Evolutionary conservation across 768 basidiomycete species (phyloP).

Genomic region (Agaricus sinodeliciosus): DNA sequence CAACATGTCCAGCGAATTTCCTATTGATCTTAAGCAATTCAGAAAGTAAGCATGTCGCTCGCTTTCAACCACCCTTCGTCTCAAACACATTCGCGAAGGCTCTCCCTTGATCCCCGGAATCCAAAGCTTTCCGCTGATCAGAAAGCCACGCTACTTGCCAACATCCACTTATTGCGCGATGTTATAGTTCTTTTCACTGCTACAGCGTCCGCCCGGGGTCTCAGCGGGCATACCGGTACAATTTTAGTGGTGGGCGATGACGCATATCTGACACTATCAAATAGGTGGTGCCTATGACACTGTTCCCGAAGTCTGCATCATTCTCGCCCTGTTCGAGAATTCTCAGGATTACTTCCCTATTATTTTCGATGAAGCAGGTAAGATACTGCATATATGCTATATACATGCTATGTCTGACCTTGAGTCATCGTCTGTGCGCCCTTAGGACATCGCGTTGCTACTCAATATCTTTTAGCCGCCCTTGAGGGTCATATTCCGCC

Average conservation of each 20-base stretch:
- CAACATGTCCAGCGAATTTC: slow-evolving; percentile 42
- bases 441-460: slow-evolving; percentile 82
- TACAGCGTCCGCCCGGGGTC: slow-evolving; percentile 78
- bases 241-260: background rate
- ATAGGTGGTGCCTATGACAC: slow-evolving; percentile 66
- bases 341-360: slow-evolving; percentile 60
- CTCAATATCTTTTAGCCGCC: slow-evolving; percentile 79
- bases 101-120: slow-evolving; percentile 67
- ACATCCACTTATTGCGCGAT: slow-evolving; percentile 81
- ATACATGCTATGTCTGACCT: background rate
- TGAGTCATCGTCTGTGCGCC: background rate
- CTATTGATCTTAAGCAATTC: slow-evolving; percentile 72
- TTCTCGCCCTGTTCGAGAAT: slow-evolving; percentile 66
- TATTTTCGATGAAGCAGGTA: slow-evolving; percentile 79
- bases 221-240: slow-evolving; percentile 79
- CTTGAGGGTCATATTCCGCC: slow-evolving; percentile 65
- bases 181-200: slow-evolving; percentile 83
- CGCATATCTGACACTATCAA: background rate
- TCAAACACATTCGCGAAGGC: slow-evolving; percentile 29
- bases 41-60: slow-evolving; percentile 46
- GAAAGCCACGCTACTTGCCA: slow-evolving; percentile 48
- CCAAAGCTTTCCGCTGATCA: slow-evolving; percentile 59
- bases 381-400: slow-evolving; percentile 16
- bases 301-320: slow-evolving; percentile 78
- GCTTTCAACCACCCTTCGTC: background rate